Evolutionary conservation across 257 asterid species (phyloP), one percentile per base, ranked within the genome.

Genomic region (Pogostemon cablin): DNA sequence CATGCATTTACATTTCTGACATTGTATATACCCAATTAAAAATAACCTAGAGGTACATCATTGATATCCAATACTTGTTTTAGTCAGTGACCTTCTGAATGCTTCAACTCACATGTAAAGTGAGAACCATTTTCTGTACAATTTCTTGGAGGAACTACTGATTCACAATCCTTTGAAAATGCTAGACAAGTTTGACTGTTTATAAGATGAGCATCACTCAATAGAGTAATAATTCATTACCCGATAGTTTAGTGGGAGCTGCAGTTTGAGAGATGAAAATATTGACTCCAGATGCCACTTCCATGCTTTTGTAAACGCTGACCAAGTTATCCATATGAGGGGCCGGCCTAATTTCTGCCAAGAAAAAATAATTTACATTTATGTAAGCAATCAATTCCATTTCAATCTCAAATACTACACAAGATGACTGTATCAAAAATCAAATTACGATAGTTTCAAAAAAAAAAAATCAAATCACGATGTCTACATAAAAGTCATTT

Each of bases 291-390:
- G 90, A 83, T 44, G 92, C 86, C 67, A 73, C 86, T 87, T 91
- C 96, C 99, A 93, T 89, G 83, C 92, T 91, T 84, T 87, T 91
- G 85, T 93, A 91, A 69, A 93, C 86, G 48, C 80, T 80, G 53
- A 93, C 99, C 74, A 93, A 82, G 85, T 89, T 93, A 79, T 93
- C 95, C 99, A 93, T 93, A 68, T 86, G 97, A 55, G 97, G 93
- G 65, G 97, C 95, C 76, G 96, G 96, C 62, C 96, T 88, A 67
- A 93, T 72, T 83, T 93, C 99, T 91, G 82, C 52, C 5, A 54
- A 17, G 34, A 48, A 50, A 67, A 80, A 77, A 48, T 12, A 11
- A 4, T 44, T 10, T 1, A 53, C 10, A 3, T 39, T 5, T 1
- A 52, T 12, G 59, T 50, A 3, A 67, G 57, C 49, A 73, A 64